Evolutionary conservation across 2,329 filamentous ascomycete genomes (phyloP), one percentile per base, ranked within the genome.

Genomic region (Pseudogymnoascus sp.): DNA sequence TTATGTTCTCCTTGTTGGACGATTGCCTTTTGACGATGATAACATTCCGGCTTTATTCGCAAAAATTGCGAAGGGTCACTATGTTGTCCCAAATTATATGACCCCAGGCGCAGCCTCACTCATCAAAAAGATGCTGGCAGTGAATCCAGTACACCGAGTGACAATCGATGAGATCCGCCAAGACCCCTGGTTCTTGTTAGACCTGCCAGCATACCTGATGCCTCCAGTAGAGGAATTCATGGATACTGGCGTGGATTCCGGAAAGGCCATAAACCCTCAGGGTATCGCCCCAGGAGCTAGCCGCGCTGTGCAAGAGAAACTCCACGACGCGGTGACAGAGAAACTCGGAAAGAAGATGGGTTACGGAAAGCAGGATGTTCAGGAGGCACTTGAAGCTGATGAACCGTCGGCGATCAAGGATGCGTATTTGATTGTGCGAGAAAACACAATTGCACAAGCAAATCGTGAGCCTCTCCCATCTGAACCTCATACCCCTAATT

Each of bases 281-380:
- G 88, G 89, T 62, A 87, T 97, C 67, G 91, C 90, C 0, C 90
- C 91, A 2, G 85, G 89, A 61, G 91, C 91, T 40, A 85, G 91
- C 9, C 81, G 85, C 21, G 88, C 88, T 62, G 84, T 96, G 6
- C 91, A 96, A 69, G 90, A 96, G 76, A 91, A 92, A 76, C 83
- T 99, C 28, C 93, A 97, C 73, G 87, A 95, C 64, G 88, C 91
- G 67, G 93, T 97, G 3, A 93, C 96, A 5, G 89, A 93, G 64
- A 97, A 97, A 80, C 88, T 99, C 61, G 95, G 93, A 71, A 95
- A 93, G 78, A 97, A 92, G 0, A 97, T 99, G 93, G 95, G 95
- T 64, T 99, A 99, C 73, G 92, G 89, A 37, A 93, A 91, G 74
- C 89, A 89, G 65, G 95, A 99, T 78, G 93, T 99, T 61, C 90